Evolutionary conservation across 352 stramenopile species (phyloP).

Genomic region (Peronospora tabacina): DNA sequence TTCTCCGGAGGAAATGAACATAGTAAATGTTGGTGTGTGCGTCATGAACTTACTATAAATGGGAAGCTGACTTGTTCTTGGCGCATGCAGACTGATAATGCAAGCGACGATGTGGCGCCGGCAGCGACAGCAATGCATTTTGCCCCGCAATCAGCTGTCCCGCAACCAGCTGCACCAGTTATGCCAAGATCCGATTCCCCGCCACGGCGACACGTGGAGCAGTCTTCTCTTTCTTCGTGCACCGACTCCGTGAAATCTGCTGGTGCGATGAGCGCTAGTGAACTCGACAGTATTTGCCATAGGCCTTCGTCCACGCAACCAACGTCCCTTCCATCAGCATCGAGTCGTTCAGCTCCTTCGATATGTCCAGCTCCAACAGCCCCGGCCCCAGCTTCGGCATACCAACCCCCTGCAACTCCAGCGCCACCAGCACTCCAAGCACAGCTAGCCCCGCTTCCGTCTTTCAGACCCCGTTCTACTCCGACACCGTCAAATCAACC

Average conservation of each 20-base stretch:
- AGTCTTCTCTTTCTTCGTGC: slow-evolving; percentile 52
- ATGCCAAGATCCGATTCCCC: slow-evolving; percentile 1
- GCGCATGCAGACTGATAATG: slow-evolving; percentile 15
- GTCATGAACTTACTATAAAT: not conserved
- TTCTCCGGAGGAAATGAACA: slow-evolving; percentile 45
- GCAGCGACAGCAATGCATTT: slow-evolving; percentile 1
- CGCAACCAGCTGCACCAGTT: slow-evolving; percentile 18
- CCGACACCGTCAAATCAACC: slow-evolving; percentile 16
- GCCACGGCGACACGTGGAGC: slow-evolving; percentile 8
- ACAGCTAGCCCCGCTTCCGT: slow-evolving; percentile 6
- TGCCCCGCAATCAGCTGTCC: slow-evolving; percentile 7
- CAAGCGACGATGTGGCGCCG: slow-evolving; percentile 6
- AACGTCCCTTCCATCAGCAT: slow-evolving; percentile 2
- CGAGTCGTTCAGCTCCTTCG: slow-evolving; percentile 17
- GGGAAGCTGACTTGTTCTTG: not conserved
- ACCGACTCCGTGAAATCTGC: slow-evolving; percentile 39
- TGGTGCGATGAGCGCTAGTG: slow-evolving; percentile 25
- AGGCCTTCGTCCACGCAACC: slow-evolving; percentile 7
- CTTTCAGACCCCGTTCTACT: slow-evolving; percentile 12
- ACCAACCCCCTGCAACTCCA: not conserved
- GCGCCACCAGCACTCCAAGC: not conserved
- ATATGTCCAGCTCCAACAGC: slow-evolving; percentile 3
- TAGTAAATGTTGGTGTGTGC: slow-evolving; percentile 27
- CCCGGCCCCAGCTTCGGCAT: not conserved
- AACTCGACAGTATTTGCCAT: slow-evolving; percentile 24